Evolutionary conservation across 257 asterid species (phyloP), one percentile per base, ranked within the genome.

Genomic region (Solanum chmielewskii): DNA sequence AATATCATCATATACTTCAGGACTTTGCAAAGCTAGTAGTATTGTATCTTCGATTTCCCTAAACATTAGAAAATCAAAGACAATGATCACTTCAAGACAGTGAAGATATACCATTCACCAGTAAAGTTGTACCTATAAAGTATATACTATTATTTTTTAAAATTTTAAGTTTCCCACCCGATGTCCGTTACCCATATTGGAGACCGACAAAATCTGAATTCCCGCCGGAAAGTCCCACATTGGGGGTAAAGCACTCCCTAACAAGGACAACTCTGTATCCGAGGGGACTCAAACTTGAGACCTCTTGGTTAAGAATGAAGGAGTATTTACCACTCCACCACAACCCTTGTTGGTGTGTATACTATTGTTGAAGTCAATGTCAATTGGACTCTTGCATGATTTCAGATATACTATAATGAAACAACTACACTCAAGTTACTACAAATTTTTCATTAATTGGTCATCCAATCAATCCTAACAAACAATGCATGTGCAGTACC

Each of bases 11-110:
- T 97, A 97, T 74, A 97, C 95, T 92, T 97, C 98, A 88, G 99
- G 98, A 86, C 94, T 93, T 91, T 93, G 95, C 71, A 97, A 90
- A 87, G 98, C 99, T 87, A 97, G 91, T 89, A 97, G 90, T 89
- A 97, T 91, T 4, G 98, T 97, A 89, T 96, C 99, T 92, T 97
- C 99, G 68, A 97, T 91, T 70, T 96, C 99, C 89, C 99, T 97
- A 62, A 29, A 81, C 23, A 81, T 81, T 81, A 29, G 20, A 81
- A 80, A 29, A 49, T 81, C 85, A 49, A 37, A 37, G 39, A 37
- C 39, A 37, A 6, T 18, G 20, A 80, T 6, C 31, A 29, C 84
- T 16, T 80, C 84, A 81, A 81, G 85, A 81, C 45, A 81, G 52
- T 44, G 84, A 25, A 77, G 64, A 44, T 45, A 78, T 47, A 47